phyloP scores from a whole-genome alignment of 768 basidiomycete genomes.

The Lactarius vividus region DNA sequence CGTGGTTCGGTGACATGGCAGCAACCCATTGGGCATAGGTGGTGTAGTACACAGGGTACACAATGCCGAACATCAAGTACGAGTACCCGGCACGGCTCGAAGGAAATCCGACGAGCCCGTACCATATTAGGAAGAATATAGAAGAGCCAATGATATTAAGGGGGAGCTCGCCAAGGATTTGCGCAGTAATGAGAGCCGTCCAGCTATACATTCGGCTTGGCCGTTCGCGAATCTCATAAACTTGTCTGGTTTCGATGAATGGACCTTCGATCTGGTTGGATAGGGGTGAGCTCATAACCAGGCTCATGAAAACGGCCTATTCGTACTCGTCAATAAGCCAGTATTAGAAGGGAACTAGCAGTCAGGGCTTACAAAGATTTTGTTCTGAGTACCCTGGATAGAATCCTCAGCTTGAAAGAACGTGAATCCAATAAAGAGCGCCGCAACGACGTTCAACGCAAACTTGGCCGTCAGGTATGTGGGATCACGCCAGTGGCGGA shows the following conservation, averaged over 20 bases:
- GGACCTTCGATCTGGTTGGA: constrained; percentile 43
- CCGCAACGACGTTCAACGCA: constrained; percentile 35
- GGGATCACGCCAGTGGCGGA: constrained; percentile 42
- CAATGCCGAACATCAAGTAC: constrained; percentile 39
- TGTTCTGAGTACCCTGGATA: constrained; percentile 43
- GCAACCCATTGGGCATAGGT: constrained; percentile 44
- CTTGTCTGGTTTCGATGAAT: constrained; percentile 39
- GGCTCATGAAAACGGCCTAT: constrained; percentile 38
- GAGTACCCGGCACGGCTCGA: constrained; percentile 40
- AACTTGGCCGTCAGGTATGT: constrained; percentile 42
- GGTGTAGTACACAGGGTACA: constrained; percentile 45
- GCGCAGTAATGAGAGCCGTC: constrained; percentile 38
- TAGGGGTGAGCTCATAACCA: constrained; percentile 37
- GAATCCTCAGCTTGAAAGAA: constrained; percentile 40
- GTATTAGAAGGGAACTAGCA: neutral
- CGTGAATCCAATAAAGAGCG: constrained; percentile 43
- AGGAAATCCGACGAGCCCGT: constrained; percentile 44
- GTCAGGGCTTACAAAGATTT: constrained; percentile 39
- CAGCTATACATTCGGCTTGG: constrained; percentile 45
- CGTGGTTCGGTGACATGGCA: constrained; percentile 41
- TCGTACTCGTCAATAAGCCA: neutral
- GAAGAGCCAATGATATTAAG: constrained; percentile 43
- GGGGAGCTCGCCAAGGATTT: constrained; percentile 42
- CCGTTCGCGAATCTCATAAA: constrained; percentile 44
- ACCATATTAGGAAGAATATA: constrained; percentile 49